Evolutionary conservation across 169 alveolate genomes (phyloP), one percentile per base, ranked within the genome.

Genomic region (Plasmodium cynomolgi): DNA sequence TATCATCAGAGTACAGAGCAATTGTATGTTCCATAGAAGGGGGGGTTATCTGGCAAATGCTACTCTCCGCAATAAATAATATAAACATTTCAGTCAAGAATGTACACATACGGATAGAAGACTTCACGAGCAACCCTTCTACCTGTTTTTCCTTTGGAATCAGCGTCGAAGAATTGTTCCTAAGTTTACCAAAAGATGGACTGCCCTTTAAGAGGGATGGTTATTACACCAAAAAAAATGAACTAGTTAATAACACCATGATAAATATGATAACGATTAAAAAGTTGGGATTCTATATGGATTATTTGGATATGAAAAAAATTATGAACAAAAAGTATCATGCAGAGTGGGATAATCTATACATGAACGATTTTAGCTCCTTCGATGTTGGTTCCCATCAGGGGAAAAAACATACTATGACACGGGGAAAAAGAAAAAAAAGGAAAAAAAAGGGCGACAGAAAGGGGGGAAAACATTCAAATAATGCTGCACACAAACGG

Each of bases 31-130:
- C 95, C 29, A 54, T 83, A 33, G 95, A 91, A 82, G 95, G 95
- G 5, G 95, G 95, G 17, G 95, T 91, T 20, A 91, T 91, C 72
- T 91, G 95, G 95, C 95, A 91, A 91, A 91, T 91, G 95, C 54
- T 91, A 17, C 62, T 91, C n/a, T 82, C 95, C 7, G 68, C 83
- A 72, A 71, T 91, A 23, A 91, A 91, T 91, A 91, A 91, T 58
- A 91, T 91, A 81, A 81, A 91, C 56, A 82, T 91, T 72, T 71
- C 92, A 11, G 68, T 91, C 26, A 91, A 91, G 75, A 91, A 91
- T 91, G 75, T 91, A 26, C 95, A 91, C 15, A 81, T 91, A n/a
- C 82, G 95, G 58, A 79, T 91, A 68, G 95, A 91, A 82, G 95
- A 91, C 81, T 81, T 91, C 58, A 82, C 95, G 26, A 82, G 92